Base-by-base conservation (phyloP, 768 basidiomycete species). In the Kwoniella dendrophila region DNA sequence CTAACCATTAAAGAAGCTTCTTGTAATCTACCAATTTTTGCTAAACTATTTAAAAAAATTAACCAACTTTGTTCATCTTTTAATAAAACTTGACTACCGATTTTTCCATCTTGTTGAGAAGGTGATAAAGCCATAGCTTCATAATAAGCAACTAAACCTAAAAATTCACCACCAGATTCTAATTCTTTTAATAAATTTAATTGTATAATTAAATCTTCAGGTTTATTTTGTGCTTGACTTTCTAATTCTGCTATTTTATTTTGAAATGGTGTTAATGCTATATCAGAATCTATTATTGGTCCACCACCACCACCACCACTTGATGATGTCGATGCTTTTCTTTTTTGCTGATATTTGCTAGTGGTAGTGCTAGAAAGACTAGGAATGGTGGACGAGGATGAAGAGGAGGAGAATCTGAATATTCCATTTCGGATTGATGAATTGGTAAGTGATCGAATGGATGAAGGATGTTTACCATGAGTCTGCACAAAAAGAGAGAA, bases 1-100 rank as follows among this genome's bases (percentile, higher is more conserved):
- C 85, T 84, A 2, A 80, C 82, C 58, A 88, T 74, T 0, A 80
- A 79, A 6, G 82, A 80, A 32, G 88, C 80, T 70, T 92, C 90
- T 14, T 78, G 79, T 69, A 75, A 52, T 38, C 69, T 43, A 2
- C 75, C 73, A 40, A 45, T 51, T 59, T 62, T 66, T 0, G 56
- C 63, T 27, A 71, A 36, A 1, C 63, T 64, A 30, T 64, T 57
- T 18, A 67, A 33, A 55, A 67, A 71, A 14, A 71, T 12, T 2
- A 43, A 44, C 66, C 63, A 70, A 4, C 57, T 69, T 22, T 68
- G 63, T 24, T 67, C 63, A 58, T 59, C 61, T 29, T 26, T 41
- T 47, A 73, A 38, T 30, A 73, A 43, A n/a, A 47, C 57, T 27
- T 52, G 40, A 40, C 64, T 70, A 18, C 59, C 59, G 3, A 16